Percentiles rank a stretch among this genome's conserved stretches.
Conservation (phyloP, 1,139 yeast species). For the Yamadazyma taylorii region DNA sequence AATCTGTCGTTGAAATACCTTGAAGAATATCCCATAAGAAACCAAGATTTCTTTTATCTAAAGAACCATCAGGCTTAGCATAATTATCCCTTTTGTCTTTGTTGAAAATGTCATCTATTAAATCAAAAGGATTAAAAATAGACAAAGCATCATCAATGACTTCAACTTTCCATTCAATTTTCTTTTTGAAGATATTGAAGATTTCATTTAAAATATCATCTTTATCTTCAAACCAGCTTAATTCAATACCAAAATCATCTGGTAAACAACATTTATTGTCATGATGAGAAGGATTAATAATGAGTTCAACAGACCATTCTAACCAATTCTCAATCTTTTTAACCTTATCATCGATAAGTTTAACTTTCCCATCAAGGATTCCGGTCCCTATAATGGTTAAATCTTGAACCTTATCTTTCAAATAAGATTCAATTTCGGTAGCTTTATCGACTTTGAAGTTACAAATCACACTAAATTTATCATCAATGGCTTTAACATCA, state of each 20-base stretch:
- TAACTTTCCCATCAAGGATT: conserved; percentile 14
- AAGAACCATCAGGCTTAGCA: conserved; percentile 1
- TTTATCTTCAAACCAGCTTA: conserved; percentile 18
- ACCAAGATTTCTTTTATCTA: conserved; percentile 15
- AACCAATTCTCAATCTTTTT: conserved; percentile 13
- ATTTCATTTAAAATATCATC: conserved; percentile 16
- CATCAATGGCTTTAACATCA: conserved; percentile 20
- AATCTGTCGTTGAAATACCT: conserved; percentile 16
- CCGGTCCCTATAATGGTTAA: conserved; percentile 23
- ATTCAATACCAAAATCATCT: conserved; percentile 22
- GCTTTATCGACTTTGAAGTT: conserved; percentile 24
- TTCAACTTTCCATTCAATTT: conserved; percentile 19
- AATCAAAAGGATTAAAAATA: conserved; percentile 15
- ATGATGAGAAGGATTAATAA: conserved; percentile 18
- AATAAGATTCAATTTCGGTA: conserved; percentile 15
- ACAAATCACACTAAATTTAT: conserved; percentile 19
- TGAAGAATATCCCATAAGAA: conserved; percentile 13
- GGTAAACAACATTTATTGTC: conserved; percentile 25
- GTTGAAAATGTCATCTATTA: conserved; percentile 12
- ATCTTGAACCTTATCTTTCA: conserved; percentile 16
- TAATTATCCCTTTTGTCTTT: no score
- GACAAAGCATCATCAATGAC: conserved; percentile 6
- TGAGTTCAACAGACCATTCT: conserved; percentile 22
- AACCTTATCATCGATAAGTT: conserved; percentile 14
- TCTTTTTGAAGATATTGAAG: conserved; percentile 18